These are phyloP conservation scores for Zymoseptoria tritici DNA, from an alignment of 2,329 filamentous ascomycete species.

Conservation along the genomic window DNA sequence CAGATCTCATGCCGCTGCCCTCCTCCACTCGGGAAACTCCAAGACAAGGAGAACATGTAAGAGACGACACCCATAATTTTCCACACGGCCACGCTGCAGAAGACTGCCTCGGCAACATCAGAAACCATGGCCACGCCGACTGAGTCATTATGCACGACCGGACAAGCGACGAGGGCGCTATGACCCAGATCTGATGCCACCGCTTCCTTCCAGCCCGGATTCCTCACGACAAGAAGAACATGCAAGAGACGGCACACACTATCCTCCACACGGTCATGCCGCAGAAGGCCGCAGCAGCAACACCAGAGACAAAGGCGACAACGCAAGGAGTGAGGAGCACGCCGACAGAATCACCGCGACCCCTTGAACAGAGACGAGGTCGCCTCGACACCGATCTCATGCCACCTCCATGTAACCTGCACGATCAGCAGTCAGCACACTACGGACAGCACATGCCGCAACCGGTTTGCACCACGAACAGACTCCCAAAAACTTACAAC, in stretches of 20 bases:
- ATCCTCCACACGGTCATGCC: no score
- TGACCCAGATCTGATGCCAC: constrained; percentile 26
- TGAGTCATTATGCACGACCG: constrained; percentile 4
- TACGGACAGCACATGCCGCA: constrained; percentile 10
- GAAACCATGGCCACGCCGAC: constrained; percentile 1
- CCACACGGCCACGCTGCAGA: constrained; percentile 8
- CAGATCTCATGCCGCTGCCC: no score
- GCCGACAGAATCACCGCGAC: no score
- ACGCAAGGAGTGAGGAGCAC: no score
- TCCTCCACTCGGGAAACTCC: no score
- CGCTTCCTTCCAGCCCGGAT: constrained; percentile 23
- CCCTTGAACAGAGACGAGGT: no score
- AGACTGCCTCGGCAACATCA: no score
- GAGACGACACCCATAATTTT: constrained; percentile 8
- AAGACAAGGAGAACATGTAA: constrained; percentile 29
- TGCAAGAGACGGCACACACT: constrained; percentile 8
- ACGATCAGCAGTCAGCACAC: constrained; percentile 20
- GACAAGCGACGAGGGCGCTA: constrained; percentile 17
- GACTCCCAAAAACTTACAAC: constrained; percentile 16
- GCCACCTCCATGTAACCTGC: neutral
- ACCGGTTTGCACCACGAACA: constrained; percentile 13
- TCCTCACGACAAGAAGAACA: constrained; percentile 19
- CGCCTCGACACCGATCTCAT: no score
- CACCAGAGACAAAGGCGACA: no score
- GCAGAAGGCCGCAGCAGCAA: no score